These are phyloP conservation scores for Penicillium verrucosum DNA, from an alignment of 2,329 filamentous ascomycete genomes.

Conservation along the genomic window DNA sequence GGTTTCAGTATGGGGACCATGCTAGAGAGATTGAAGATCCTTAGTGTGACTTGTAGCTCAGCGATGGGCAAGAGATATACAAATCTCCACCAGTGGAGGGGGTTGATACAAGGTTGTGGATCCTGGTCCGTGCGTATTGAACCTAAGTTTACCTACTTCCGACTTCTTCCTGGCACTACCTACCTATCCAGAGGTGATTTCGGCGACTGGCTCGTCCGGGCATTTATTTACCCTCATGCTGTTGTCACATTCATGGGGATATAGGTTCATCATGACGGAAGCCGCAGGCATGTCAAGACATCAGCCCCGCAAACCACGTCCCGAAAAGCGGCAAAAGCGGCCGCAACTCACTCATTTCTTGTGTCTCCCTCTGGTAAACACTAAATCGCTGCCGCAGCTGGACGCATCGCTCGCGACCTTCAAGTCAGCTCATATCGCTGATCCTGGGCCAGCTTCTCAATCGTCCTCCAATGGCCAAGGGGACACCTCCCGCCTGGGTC, in stretches of 20 bases:
- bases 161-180: not conserved
- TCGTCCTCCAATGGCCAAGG: slow-evolving; percentile 11
- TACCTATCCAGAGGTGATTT: not conserved
- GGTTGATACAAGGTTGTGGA: slow-evolving; percentile 4
- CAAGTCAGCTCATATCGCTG: slow-evolving; percentile 34
- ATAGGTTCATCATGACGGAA: slow-evolving; percentile 11
- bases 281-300: slow-evolving; percentile 4
- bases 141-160: not conserved
- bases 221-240: not conserved
- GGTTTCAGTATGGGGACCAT: not conserved
- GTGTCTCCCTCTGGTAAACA: slow-evolving; percentile 60
- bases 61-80: not conserved
- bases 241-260: not conserved
- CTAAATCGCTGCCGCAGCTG: slow-evolving; percentile 61
- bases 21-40: not conserved
- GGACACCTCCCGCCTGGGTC: slow-evolving; percentile 39
- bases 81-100: not conserved
- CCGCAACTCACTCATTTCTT: slow-evolving; percentile 47
- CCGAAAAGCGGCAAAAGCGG: slow-evolving; percentile 29
- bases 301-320: slow-evolving; percentile 10
- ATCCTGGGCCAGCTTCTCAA: not conserved
- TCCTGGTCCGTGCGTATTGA: not conserved
- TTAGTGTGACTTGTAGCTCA: not conserved
- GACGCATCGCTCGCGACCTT: slow-evolving; percentile 62
- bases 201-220: too few species aligned